These are phyloP conservation scores for Eragrostis curvula DNA, from an alignment of 176 grass and related monocot genomes.

Conservation along the genomic window DNA sequence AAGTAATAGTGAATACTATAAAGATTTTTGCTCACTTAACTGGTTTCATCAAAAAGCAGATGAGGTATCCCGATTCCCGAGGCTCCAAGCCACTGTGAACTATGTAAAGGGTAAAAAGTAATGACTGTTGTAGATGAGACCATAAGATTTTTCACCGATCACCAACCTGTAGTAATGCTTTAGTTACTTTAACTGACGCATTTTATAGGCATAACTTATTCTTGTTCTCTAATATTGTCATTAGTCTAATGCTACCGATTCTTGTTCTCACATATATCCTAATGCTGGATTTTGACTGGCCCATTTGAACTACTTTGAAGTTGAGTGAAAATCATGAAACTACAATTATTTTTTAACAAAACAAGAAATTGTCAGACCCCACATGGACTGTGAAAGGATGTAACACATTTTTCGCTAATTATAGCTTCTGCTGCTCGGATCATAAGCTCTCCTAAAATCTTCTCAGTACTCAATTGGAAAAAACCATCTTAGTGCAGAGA, in stretches of 20 bases:
- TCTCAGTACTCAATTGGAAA: not conserved
- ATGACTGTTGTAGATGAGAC: constrained; percentile 1
- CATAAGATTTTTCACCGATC: not conserved
- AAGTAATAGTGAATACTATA: constrained; percentile 3
- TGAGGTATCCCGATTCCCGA: not conserved
- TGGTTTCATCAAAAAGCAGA: not conserved
- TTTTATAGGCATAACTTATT: not conserved
- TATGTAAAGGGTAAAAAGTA: not conserved
- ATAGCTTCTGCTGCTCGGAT: no score
- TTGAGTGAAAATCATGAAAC: constrained; percentile 13
- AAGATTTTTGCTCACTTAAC: not conserved
- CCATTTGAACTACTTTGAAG: not conserved
- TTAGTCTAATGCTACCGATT: no score
- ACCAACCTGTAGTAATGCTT: not conserved
- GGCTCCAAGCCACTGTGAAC: not conserved
- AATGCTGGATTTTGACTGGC: not conserved
- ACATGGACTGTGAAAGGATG: not conserved
- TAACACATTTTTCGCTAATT: no score
- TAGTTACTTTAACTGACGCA: not conserved
- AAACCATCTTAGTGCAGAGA: not conserved
- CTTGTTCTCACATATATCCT: not conserved
- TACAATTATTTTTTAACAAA: not conserved
- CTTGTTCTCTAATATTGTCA: not conserved
- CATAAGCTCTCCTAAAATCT: not conserved
- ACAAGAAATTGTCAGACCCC: no score